Evolutionary conservation across 495 filamentous ascomycete genomes (phyloP), one percentile per base, ranked within the genome.

Genomic region (Neurospora sp.): DNA sequence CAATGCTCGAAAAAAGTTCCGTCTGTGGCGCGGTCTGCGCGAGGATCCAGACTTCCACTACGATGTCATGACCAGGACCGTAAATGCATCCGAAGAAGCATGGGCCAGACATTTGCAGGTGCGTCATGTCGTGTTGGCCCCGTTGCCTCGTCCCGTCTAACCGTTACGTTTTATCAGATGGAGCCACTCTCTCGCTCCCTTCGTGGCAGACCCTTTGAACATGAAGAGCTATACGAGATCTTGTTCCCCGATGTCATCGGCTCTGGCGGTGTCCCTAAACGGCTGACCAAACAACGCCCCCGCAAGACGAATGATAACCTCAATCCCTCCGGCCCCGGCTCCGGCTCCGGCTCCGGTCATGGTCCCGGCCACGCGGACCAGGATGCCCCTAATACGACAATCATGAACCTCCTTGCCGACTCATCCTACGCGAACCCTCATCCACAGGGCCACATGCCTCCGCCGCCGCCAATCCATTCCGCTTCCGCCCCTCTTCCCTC

Each of bases 1-100:
- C 78, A 86, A 86, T 75, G 85, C 85, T 46, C 82, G 85, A 37
- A 86, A 86, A 78, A 85, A 85, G 80, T 86, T 86, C 71, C 85
- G 85, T 42, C 81, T 86, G 69, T 86, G 85, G 85, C 77, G 84
- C n/a, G 84, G 85, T 14, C 71, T 86, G 53, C 76, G 85, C 5
- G 85, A 86, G 70, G 82, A 86, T 69, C 84, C 83, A 41, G 82
- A 83, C 69, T 86, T 86, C 70, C 76, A 80, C 39, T 86, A 86
- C 72, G 82, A 86, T 76, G 78, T 79, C 3, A 73, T 72, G 44
- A 81, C 80, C 14, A 78, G 80, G 53, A 85, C 80, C 39, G 84
- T 86, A 35, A 83, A 83, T 2, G 85, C 82, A 2, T 80, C 77
- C 41, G 85, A 86, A n/a, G 85, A 86, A 2, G 81, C 83, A 1